Evolutionary conservation across 75 land plant genomes (phyloP).

Genomic region (Pinus taeda): DNA sequence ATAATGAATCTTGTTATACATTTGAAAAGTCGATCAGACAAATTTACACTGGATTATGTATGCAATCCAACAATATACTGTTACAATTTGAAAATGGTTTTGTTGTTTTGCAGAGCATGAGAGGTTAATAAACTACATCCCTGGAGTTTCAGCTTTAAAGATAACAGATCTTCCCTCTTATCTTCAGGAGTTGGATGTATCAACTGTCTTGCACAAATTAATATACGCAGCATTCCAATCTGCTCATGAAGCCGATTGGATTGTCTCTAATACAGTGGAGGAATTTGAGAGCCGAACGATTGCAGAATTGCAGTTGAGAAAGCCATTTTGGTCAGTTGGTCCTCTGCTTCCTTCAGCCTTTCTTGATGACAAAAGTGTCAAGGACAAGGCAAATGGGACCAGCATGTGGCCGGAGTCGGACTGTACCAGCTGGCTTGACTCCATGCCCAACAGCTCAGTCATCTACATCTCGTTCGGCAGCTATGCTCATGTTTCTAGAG

Average conservation of each 20-base stretch:
- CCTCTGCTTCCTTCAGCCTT: conserved; percentile 38
- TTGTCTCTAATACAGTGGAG: conserved; percentile 37
- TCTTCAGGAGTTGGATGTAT: conserved; percentile 28
- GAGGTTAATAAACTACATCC: conserved; percentile 40
- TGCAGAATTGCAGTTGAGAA: conserved; percentile 1
- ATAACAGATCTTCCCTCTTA: conserved; percentile 37
- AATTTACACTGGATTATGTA: neutral
- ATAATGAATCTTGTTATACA: no score
- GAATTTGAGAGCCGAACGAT: conserved; percentile 36
- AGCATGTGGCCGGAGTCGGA: conserved; percentile 46
- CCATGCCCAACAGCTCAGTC: conserved; percentile 34
- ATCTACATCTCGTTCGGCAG: conserved; percentile 60
- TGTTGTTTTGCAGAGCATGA: neutral
- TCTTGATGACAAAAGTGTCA: neutral
- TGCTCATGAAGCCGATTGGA: conserved; percentile 17
- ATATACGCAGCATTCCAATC: conserved; percentile 33
- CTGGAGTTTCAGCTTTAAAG: conserved; percentile 28
- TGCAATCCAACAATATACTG: neutral
- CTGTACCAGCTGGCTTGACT: conserved; percentile 44
- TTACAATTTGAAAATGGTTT: neutral
- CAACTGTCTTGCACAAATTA: conserved; percentile 13
- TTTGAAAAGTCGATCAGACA: no score
- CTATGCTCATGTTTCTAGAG: conserved; percentile 25
- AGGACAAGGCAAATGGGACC: neutral
- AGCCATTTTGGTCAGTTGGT: conserved; percentile 27